A percentile compares a stretch with the other conserved stretches of the same genome.
phyloP scores from a whole-genome alignment of 192 early-diverging fungal genomes.

The Backusella westeae region DNA sequence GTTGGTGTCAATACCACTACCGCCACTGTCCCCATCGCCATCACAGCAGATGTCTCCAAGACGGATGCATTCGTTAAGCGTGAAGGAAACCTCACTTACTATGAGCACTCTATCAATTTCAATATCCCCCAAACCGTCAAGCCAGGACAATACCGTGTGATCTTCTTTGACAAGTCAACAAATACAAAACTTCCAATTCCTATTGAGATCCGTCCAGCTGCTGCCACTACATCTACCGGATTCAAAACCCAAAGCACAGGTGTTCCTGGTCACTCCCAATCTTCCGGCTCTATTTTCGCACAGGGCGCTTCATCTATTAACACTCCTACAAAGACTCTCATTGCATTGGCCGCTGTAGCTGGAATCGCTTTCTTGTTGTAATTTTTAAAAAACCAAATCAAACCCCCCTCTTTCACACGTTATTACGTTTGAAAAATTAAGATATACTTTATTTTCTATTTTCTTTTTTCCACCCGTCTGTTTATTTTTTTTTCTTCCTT shows the following conservation, averaged over 20 bases:
- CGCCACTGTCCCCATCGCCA: constrained; percentile 16
- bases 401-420: neutral
- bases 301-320: constrained; percentile 11
- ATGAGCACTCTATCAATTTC: constrained; percentile 31
- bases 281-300: constrained; percentile 18
- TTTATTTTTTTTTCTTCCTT: neutral
- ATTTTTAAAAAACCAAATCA: neutral
- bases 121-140: constrained; percentile 23
- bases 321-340: constrained; percentile 4
- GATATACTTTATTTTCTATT: neutral
- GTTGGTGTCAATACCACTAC: neutral
- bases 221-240: constrained; percentile 15
- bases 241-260: constrained; percentile 17
- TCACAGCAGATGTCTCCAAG: constrained; percentile 34
- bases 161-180: constrained; percentile 32
- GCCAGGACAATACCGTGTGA: constrained; percentile 35
- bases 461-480: neutral
- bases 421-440: neutral
- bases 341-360: constrained; percentile 17
- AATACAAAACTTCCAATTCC: constrained; percentile 28
- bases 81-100: constrained; percentile 32
- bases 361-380: constrained; percentile 19
- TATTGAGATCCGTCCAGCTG: constrained; percentile 26
- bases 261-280: constrained; percentile 15
- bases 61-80: constrained; percentile 16